Conservation (phyloP, 805 yeast genomes). For the Wickerhamomyces canadensis region DNA sequence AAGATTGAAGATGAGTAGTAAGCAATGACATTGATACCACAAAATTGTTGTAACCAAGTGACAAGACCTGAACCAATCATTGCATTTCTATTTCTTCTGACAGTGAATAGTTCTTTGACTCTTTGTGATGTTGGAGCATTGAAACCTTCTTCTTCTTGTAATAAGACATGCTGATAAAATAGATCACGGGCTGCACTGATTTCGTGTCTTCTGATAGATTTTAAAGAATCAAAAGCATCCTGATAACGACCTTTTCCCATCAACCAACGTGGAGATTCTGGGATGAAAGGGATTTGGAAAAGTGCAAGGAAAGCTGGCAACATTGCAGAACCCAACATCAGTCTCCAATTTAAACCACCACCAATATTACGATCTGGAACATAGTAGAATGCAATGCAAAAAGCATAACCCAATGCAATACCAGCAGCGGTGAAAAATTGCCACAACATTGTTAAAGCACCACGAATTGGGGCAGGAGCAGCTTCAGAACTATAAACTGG, state of each 20-base stretch:
- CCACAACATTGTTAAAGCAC: slow-evolving; percentile 70
- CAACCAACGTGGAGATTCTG: slow-evolving; percentile 75
- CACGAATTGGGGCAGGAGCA: slow-evolving; percentile 57
- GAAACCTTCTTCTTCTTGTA: slow-evolving; percentile 55
- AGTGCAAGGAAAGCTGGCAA: slow-evolving; percentile 59
- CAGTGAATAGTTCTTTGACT: slow-evolving; percentile 53
- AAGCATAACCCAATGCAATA: slow-evolving; percentile 65
- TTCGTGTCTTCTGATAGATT: slow-evolving; percentile 41
- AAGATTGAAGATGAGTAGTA: slow-evolving; percentile 79
- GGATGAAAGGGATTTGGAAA: slow-evolving; percentile 59
- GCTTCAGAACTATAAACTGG: slow-evolving; percentile 69
- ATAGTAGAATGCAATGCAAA: slow-evolving; percentile 56
- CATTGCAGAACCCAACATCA: slow-evolving; percentile 65
- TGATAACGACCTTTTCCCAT: slow-evolving; percentile 62
- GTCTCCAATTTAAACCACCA: slow-evolving; percentile 56
- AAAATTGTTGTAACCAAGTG: slow-evolving; percentile 88
- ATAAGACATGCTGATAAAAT: slow-evolving; percentile 60
- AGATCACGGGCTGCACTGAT: slow-evolving; percentile 67
- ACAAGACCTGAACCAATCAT: slow-evolving; percentile 74
- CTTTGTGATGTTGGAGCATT: slow-evolving; percentile 41
- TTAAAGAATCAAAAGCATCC: slow-evolving; percentile 52
- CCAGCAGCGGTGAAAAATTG: slow-evolving; percentile 73
- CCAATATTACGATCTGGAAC: slow-evolving; percentile 34
- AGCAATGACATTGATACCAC: slow-evolving; percentile 86
- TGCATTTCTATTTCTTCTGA: slow-evolving; percentile 81